Percentiles rank a stretch among this genome's conserved stretches.
phyloP scores from a whole-genome alignment of 495 filamentous ascomycete species.

The Penicillium bialowiezense region DNA sequence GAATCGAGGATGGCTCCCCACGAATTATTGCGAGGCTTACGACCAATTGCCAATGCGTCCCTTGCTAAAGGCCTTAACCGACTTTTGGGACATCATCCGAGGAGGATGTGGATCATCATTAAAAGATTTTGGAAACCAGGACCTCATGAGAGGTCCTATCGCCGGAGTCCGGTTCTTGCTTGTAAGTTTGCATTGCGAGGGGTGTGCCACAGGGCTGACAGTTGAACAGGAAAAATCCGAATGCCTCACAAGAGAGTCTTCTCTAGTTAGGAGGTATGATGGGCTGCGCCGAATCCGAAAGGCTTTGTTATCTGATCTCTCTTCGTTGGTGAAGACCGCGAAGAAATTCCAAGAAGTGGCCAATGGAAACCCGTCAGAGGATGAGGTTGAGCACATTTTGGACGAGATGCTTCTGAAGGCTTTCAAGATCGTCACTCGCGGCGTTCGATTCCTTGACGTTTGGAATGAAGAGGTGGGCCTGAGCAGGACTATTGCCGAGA shows the following conservation, averaged over 20 bases:
- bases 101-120: constrained; percentile 61
- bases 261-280: constrained; percentile 68
- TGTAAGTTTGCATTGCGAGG: constrained; percentile 50
- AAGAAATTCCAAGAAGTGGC: constrained; percentile 74
- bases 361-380: constrained; percentile 43
- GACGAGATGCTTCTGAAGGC: constrained; percentile 93
- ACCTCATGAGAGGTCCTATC: constrained; percentile 88
- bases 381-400: constrained; percentile 70
- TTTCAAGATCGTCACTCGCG: constrained; percentile 89
- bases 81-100: constrained; percentile 90
- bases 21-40: constrained; percentile 97
- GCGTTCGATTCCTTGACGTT: constrained; percentile 87
- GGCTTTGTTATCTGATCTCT: constrained; percentile 82
- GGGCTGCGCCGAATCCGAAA: constrained; percentile 80
- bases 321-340: constrained; percentile 79
- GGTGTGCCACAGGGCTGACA: background rate
- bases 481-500: constrained; percentile 60
- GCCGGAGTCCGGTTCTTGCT: constrained; percentile 87
- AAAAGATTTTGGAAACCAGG: constrained; percentile 77
- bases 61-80: constrained; percentile 79
- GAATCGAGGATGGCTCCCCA: constrained; percentile 92
- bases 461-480: constrained; percentile 72
- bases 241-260: constrained; percentile 80
- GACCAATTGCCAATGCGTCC: constrained; percentile 81
- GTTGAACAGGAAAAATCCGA: constrained; percentile 71